Evolutionary conservation across 768 basidiomycete genomes (phyloP), one percentile per base, ranked within the genome.

Genomic region (Suillus discolor): DNA sequence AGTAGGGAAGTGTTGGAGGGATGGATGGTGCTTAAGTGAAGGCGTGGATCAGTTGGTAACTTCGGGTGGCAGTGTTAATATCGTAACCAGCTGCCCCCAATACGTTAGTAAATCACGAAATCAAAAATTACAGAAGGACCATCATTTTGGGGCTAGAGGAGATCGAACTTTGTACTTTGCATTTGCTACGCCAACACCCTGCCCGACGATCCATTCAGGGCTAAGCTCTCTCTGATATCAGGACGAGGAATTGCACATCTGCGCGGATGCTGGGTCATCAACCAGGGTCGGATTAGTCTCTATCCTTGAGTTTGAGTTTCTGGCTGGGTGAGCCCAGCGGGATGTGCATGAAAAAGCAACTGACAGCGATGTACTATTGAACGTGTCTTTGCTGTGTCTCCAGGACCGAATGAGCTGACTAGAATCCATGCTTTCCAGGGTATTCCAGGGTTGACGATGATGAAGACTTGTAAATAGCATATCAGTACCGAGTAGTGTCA

Each of bases 131-230:
- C 8, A 28, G 18, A 16, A 18, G 18, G 6, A 34, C 54, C 18
- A 34, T 31, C 20, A n/a, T 20, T 55, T 34, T 3, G 31, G 28
- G 25, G 18, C 51, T 16, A 47, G 15, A 16, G 13, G 23, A 25
- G 23, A 15, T 28, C 59, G 87, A 6, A 83, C 83, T 20, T 75
- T 95, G 31, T 95, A 93, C 78, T 98, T 98, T 78, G 89, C 89
- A 8, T 90, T 98, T 57, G 90, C 93, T 12, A 89, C 88, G 44
- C 91, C 94, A 62, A 89, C 65, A 76, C 79, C 62, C 85, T 89
- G 74, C 84, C 86, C 13, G 87, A 82, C 5, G 96, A 96, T 73
- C 91, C 96, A 9, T 77, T 98, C 61, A 92, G 15, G 51, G 89
- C 15, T 31, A 12, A 31, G 18, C 28, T 20, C 28, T 20, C 18